Evolutionary conservation across 179 eudicot species (phyloP), one percentile per base, ranked within the genome.

Genomic region (Beta macrorhiza): DNA sequence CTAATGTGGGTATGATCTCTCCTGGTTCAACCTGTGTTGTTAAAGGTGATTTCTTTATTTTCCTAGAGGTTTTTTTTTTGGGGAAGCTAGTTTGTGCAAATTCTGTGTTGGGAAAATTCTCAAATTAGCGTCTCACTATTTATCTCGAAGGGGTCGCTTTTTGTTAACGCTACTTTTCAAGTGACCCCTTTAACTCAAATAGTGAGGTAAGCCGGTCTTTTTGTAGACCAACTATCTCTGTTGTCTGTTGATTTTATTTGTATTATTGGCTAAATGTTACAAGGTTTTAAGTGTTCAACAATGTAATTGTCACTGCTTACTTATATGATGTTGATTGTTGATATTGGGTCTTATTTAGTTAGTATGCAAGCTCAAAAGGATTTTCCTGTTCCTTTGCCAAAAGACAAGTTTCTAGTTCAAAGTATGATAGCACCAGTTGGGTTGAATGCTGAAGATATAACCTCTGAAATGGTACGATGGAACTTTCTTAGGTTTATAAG

Each of bases 1-100:
- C 87, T 56, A 80, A 78, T 78, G 76, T 81, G 53, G 87, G 89
- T 29, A 42, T 87, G 63, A 73, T 87, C 59, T 78, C 84, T 74
- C 84, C 89, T 80, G 86, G 89, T n/a, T 84, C 86, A 68, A 82
- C 86, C 49, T 83, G 84, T 72, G 84, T 87, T 71, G 77, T 87
- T 84, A 75, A 78, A 82, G 89, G 89, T 87, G 59, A 78, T 77
- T 71, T 57, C 13, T 62, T 10, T 45, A 25, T 32, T 55, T 53
- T 49, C 17, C 19, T 29, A 5, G 14, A 47, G 20, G 4, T 61
- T 16, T 25, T 13, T 2, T 44, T 56, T 79, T 45, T 61, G 5
- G 82, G 55, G 53, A 14, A 37, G 69, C 47, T 76, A 16, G 7
- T 19, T 57, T 76, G 47, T 79, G 71, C 49, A 29, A 52, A 6